These are phyloP conservation scores for Ceratonia siliqua DNA, from an alignment of 306 rosid genomes.

Conservation along the genomic window DNA sequence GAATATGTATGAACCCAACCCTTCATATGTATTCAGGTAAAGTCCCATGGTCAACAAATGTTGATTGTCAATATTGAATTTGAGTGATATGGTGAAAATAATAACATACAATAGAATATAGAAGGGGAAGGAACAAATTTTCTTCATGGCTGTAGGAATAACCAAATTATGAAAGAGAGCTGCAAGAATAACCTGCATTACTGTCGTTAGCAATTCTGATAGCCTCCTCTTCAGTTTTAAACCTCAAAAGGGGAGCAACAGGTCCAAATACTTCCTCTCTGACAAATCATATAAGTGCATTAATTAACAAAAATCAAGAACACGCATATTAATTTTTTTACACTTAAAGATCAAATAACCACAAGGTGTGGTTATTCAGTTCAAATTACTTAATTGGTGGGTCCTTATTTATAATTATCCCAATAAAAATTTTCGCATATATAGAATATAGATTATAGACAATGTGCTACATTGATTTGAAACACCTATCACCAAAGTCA, in stretches of 20 bases:
- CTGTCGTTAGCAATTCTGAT: slow-evolving; percentile 82
- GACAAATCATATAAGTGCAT: slow-evolving; percentile 33
- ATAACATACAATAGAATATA: not conserved
- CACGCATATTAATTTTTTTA: too few relatives aligned
- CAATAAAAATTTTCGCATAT: slow-evolving; percentile 9
- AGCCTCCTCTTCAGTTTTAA: slow-evolving; percentile 93
- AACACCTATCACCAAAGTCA: not conserved
- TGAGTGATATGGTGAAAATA: slow-evolving; percentile 1
- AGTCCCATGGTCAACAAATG: slow-evolving; percentile 14
- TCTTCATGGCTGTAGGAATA: not conserved
- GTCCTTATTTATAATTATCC: too few relatives aligned
- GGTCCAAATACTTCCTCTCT: slow-evolving; percentile 99
- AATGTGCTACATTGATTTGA: not conserved
- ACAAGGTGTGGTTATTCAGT: not conserved
- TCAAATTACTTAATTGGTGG: too few relatives aligned
- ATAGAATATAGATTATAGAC: not conserved
- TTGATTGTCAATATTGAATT: slow-evolving; percentile 9
- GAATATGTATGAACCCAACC: slow-evolving; percentile 89
- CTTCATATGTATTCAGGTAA: slow-evolving; percentile 41
- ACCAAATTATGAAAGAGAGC: slow-evolving; percentile 23
- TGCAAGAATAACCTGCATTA: slow-evolving; percentile 67
- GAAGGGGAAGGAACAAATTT: not conserved
- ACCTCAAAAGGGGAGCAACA: slow-evolving; percentile 82
- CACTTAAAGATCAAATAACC: not conserved
- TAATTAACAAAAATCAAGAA: not conserved